Conservation (phyloP, 2,329 filamentous ascomycete species). For the Phialophora expanda region DNA sequence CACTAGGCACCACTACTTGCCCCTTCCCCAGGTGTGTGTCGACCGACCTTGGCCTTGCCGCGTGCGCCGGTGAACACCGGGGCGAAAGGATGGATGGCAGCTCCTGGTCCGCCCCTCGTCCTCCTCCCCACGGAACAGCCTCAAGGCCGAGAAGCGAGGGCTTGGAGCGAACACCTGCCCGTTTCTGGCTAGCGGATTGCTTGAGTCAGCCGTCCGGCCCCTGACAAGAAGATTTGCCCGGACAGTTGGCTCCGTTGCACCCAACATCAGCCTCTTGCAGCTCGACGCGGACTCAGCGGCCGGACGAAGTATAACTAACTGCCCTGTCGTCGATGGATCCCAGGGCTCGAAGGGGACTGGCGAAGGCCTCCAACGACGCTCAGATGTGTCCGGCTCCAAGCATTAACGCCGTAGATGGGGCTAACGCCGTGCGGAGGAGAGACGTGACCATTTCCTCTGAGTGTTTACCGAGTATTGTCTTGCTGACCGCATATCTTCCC, state of each 20-base stretch:
- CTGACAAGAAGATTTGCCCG: not conserved
- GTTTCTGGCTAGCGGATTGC: not conserved
- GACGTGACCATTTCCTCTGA: not conserved
- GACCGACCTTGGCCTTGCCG: not conserved
- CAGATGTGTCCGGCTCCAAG: not conserved
- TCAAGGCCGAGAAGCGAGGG: not conserved
- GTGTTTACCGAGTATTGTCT: not conserved
- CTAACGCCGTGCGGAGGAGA: not conserved
- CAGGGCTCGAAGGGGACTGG: not conserved
- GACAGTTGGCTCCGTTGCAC: not conserved
- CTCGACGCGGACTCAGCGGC: not conserved
- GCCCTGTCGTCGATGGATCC: not conserved
- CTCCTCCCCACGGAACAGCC: constrained; percentile 4
- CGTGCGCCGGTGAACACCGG: not conserved
- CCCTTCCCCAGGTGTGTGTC: not conserved
- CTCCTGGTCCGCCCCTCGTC: not conserved
- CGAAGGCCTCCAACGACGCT: not conserved
- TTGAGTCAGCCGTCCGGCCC: not conserved
- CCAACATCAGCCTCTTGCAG: not conserved
- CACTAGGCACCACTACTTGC: not conserved
- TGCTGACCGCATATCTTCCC: not conserved
- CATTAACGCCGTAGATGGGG: not conserved
- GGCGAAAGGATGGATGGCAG: not conserved
- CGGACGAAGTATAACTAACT: not conserved
- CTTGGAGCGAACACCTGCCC: not conserved